Evolutionary conservation across 495 filamentous ascomycete genomes (phyloP).

Genomic region (Lasiosphaeria hispida): DNA sequence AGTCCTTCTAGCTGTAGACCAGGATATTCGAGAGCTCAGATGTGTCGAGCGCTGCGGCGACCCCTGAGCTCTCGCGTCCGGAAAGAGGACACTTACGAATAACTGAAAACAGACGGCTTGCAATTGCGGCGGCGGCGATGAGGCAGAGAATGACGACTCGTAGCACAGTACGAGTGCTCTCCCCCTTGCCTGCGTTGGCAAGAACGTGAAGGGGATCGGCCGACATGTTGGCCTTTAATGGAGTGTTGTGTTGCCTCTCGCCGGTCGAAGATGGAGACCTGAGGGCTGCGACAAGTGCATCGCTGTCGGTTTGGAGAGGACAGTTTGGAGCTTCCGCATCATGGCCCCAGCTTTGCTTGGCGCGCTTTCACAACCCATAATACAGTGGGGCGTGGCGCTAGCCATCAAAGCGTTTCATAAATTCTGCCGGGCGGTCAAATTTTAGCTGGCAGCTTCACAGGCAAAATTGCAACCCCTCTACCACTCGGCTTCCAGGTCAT

Average conservation of each 20-base stretch:
- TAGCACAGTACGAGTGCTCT: slow-evolving; percentile 80
- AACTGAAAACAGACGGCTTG: slow-evolving; percentile 95
- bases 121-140: slow-evolving; percentile 88
- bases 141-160: slow-evolving; percentile 88
- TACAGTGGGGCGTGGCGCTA: slow-evolving; percentile 13
- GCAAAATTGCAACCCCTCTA: too few relatives aligned
- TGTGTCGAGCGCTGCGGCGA: not conserved
- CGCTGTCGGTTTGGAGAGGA: slow-evolving; percentile 35
- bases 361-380: slow-evolving; percentile 19
- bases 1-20: too few relatives aligned
- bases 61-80: not conserved
- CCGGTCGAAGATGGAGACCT: slow-evolving; percentile 17
- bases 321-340: slow-evolving; percentile 43
- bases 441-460: not conserved
- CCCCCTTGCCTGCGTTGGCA: slow-evolving; percentile 44
- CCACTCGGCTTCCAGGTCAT: too few relatives aligned
- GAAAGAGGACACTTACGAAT: slow-evolving; percentile 67
- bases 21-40: not conserved
- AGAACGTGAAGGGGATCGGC: slow-evolving; percentile 37
- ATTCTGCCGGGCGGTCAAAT: slow-evolving; percentile 21
- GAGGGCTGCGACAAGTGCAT: slow-evolving; percentile 26
- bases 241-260: slow-evolving; percentile 33
- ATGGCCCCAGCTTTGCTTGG: slow-evolving; percentile 28
- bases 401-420: slow-evolving; percentile 8
- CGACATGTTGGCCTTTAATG: slow-evolving; percentile 38